Conservation (phyloP, 768 basidiomycete genomes). For the Hygrocybe coccinea region DNA sequence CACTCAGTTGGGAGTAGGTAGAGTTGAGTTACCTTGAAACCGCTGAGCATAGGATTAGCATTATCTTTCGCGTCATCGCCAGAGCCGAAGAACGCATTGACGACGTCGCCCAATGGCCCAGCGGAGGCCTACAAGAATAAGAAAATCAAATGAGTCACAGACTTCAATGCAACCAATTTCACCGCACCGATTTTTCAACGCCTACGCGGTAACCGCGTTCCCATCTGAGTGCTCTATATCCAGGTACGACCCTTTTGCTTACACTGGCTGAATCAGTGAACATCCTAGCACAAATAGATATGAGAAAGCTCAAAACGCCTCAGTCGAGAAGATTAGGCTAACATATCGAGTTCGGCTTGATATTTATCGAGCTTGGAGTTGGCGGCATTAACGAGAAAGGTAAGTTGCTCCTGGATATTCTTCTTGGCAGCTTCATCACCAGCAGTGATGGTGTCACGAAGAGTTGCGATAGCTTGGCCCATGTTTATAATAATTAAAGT, state of each 20-base stretch:
- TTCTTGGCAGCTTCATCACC: not conserved
- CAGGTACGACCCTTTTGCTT: not conserved
- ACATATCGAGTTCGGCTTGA: not conserved
- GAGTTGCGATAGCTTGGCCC: not conserved
- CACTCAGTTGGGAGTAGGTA: not conserved
- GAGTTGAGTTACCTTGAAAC: not conserved
- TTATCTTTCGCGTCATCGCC: not conserved
- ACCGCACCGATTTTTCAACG: not conserved
- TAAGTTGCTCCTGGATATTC: not conserved
- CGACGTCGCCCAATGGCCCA: not conserved
- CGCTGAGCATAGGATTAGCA: not conserved
- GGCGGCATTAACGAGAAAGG: not conserved
- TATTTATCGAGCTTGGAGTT: not conserved
- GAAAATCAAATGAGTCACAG: not conserved
- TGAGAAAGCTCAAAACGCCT: not conserved
- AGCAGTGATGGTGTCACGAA: not conserved
- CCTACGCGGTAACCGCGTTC: not conserved
- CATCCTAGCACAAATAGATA: not conserved
- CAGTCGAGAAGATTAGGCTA: not conserved
- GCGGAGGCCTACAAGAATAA: not conserved
- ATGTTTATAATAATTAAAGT: too few species aligned
- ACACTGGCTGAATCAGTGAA: not conserved
- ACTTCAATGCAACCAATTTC: not conserved
- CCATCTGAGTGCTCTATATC: not conserved
- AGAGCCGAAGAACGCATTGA: not conserved